Evolutionary conservation across 306 rosid genomes (phyloP), one percentile per base, ranked within the genome.

Genomic region (Echinosophora koreensis): DNA sequence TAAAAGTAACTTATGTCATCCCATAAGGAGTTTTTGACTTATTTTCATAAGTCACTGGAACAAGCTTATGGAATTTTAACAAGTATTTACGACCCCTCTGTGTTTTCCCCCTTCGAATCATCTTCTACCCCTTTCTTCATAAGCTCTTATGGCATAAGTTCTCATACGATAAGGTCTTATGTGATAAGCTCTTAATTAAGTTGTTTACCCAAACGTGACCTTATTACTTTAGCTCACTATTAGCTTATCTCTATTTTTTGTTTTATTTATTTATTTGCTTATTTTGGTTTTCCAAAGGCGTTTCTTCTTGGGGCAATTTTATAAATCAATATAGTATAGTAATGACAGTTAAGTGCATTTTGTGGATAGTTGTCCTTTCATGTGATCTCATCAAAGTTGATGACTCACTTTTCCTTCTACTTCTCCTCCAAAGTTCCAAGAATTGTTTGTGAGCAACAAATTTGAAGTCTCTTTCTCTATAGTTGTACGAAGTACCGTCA

Each of bases 331-430:
- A 3, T 37, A 63, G 41, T 13, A 7, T 10, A 4, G 6, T 59
- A 69, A 9, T 30, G 22, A 22, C n/a, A 6, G 49, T 32, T 11
- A 15, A 63, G 8, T 50, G 50, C 46, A 66, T 38, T 27, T 39
- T 13, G 32, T 35, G 59, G 8, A 59, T 69, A 3, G 37, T 35
- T 78, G 46, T 59, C 16, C 57, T 74, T 80, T 69, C 63, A 37
- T 50, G 16, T 49, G 51, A 50, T 66, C 22, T 37, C 17, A 28
- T 15, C 18, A 59, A 66, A 27, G 47, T 73, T 30, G n/a, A 47
- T n/a, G 32, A 37, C 11, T 30, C n/a, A 14, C 44, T 72, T 37
- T 46, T 55, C 28, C 28, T 41, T 59, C 30, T 38, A 17, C 27
- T 10, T 41, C 11, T 17, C 54, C 55, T 27, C 18, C 17, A 12